Percentiles rank a stretch among this genome's conserved stretches.
These are phyloP conservation scores for Trametes gibbosa DNA, from an alignment of 768 basidiomycete species.

Conservation along the genomic window DNA sequence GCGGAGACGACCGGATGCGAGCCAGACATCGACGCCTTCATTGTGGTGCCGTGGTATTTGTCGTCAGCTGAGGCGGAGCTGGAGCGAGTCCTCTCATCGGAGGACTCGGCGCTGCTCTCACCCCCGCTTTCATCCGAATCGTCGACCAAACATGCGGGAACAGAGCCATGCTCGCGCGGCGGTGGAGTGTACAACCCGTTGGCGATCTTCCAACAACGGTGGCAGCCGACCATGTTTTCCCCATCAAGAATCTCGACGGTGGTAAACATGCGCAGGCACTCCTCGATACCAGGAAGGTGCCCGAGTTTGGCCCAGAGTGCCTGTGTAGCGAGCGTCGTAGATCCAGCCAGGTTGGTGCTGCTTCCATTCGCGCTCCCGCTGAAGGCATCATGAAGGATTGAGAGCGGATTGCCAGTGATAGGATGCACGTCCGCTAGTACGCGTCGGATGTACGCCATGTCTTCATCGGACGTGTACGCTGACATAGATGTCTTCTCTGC, in stretches of 20 bases:
- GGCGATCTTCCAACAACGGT: constrained; percentile 90
- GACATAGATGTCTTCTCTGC: constrained; percentile 45
- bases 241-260: constrained; percentile 91
- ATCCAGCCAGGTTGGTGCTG: constrained; percentile 22
- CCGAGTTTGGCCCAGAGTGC: constrained; percentile 44
- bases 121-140: constrained; percentile 19
- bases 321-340: constrained; percentile 33
- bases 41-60: background rate
- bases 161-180: constrained; percentile 5
- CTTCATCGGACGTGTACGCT: constrained; percentile 53
- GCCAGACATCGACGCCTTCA: background rate
- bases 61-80: background rate
- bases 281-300: constrained; percentile 62
- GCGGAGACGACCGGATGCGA: constrained; percentile 2
- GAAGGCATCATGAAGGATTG: constrained; percentile 42
- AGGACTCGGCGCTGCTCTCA: constrained; percentile 29
- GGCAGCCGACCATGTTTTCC: constrained; percentile 92
- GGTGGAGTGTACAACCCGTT: constrained; percentile 54
- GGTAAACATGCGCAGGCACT: constrained; percentile 85
- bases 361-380: constrained; percentile 2
- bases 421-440: constrained; percentile 64
- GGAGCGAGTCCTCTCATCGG: constrained; percentile 14
- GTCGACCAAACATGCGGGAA: background rate
- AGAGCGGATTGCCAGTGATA: constrained; percentile 45
- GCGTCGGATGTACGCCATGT: constrained; percentile 64